A percentile compares a stretch with the other conserved stretches of the same genome.
Conservation (phyloP, 2,329 filamentous ascomycete genomes). For the Clarireedia hainanense region DNA sequence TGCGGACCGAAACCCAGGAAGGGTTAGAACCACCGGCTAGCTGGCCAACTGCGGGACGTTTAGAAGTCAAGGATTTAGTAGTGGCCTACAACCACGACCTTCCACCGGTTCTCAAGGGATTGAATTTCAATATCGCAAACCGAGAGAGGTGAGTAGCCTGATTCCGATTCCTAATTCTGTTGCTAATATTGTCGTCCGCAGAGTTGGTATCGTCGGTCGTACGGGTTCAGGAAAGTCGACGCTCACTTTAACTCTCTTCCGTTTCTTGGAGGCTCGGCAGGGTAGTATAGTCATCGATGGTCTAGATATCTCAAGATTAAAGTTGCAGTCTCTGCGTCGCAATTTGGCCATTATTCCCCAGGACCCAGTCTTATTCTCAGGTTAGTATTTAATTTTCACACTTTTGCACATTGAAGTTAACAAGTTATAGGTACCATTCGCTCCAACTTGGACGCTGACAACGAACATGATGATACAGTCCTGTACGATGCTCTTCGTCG, state of each 20-base stretch:
- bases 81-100: constrained; percentile 65
- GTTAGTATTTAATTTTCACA: no score
- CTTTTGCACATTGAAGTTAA: no score
- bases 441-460: constrained; percentile 70
- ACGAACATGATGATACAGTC: constrained; percentile 59
- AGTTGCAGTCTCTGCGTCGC: constrained; percentile 60
- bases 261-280: constrained; percentile 62
- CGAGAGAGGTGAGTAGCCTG: constrained; percentile 40
- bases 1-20: constrained; percentile 58
- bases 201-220: constrained; percentile 67
- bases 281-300: constrained; percentile 66
- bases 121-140: constrained; percentile 59
- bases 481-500: constrained; percentile 62
- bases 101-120: constrained; percentile 60
- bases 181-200: no score
- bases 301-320: constrained; percentile 64
- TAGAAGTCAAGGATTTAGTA: constrained; percentile 65
- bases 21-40: constrained; percentile 56
- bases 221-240: constrained; percentile 75
- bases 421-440: constrained; percentile 49
- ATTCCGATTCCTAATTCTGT: no score
- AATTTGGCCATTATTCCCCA: constrained; percentile 75
- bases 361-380: constrained; percentile 75
- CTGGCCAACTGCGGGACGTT: constrained; percentile 66
- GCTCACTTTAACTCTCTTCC: constrained; percentile 67